Evolutionary conservation across 805 yeast genomes (phyloP).

Genomic region (Ogataea nitratoaversa): DNA sequence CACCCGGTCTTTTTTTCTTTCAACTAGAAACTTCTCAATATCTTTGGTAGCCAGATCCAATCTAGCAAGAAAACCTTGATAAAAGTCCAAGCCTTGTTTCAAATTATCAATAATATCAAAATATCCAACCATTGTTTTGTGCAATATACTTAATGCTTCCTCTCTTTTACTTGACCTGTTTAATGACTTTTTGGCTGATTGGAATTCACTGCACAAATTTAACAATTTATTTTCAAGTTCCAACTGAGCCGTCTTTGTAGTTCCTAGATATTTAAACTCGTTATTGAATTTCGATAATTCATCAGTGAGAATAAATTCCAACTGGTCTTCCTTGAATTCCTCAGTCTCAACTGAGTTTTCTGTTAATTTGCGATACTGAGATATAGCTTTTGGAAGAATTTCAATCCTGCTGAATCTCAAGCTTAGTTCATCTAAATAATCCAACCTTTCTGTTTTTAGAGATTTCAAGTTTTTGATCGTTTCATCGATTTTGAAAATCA

Average conservation of each 20-base stretch:
- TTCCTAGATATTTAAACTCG: conserved; percentile 46
- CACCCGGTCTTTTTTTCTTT: too few relatives aligned
- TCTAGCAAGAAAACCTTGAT: conserved; percentile 53
- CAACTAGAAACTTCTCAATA: too few relatives aligned
- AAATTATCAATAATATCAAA: conserved; percentile 56
- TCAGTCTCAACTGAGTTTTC: conserved; percentile 16
- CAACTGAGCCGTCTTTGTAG: conserved; percentile 35
- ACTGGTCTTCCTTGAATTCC: conserved; percentile 26
- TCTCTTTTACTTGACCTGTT: conserved; percentile 37
- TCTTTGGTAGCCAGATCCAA: too few relatives aligned
- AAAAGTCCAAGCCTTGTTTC: conserved; percentile 67
- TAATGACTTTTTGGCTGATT: conserved; percentile 30
- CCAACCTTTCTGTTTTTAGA: conserved; percentile 35
- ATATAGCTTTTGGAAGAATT: conserved; percentile 49
- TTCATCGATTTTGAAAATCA: conserved; percentile 35
- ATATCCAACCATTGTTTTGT: conserved; percentile 45
- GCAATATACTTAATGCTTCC: conserved; percentile 47
- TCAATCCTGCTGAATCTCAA: conserved; percentile 43
- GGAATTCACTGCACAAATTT: conserved; percentile 35
- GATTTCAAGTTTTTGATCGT: conserved; percentile 26
- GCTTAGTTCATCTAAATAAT: conserved; percentile 39
- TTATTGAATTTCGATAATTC: conserved; percentile 44
- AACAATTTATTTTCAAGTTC: conserved; percentile 26
- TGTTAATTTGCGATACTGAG: conserved; percentile 15
- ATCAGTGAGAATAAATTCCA: conserved; percentile 36